phyloP scores from a whole-genome alignment of 208 protist genomes.

The Endotrypanum monterogeii region DNA sequence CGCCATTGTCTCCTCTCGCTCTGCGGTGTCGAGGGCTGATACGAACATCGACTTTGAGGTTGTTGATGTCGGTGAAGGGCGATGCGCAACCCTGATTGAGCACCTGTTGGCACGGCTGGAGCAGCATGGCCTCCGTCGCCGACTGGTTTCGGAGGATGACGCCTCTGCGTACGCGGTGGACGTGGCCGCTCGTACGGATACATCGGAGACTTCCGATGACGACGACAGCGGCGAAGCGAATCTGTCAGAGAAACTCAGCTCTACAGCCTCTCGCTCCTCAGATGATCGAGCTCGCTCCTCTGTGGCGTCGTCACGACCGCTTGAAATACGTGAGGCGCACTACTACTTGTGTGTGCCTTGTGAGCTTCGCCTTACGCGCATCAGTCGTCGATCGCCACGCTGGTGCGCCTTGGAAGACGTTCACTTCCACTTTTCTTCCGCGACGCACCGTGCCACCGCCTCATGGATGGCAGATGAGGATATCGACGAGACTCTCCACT shows the following conservation, averaged over 20 bases:
- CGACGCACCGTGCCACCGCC: conserved; percentile 62
- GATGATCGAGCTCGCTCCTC: neutral
- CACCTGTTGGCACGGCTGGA: conserved; percentile 76
- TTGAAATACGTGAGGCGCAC: conserved; percentile 55
- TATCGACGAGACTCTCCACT: conserved; percentile 65
- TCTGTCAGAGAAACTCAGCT: neutral
- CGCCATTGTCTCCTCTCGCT: conserved; percentile 60
- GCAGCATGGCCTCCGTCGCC: conserved; percentile 83
- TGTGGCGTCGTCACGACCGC: neutral
- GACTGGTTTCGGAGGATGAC: conserved; percentile 42
- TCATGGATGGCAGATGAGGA: conserved; percentile 78
- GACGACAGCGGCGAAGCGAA: neutral
- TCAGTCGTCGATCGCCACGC: conserved; percentile 38
- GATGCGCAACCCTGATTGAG: conserved; percentile 54
- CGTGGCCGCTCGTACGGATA: neutral
- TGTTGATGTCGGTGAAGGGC: conserved; percentile 69
- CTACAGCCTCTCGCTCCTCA: neutral
- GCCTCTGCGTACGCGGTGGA: conserved; percentile 26
- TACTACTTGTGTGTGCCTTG: conserved; percentile 90
- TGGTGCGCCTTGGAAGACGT: conserved; percentile 73
- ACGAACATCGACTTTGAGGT: conserved; percentile 30
- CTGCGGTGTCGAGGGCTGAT: conserved; percentile 42
- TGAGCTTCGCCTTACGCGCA: conserved; percentile 61
- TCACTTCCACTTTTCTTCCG: conserved; percentile 85
- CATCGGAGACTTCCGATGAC: conserved; percentile 1